Conservation (phyloP, 2,329 filamentous ascomycete genomes). For the Penicillium sp. region DNA sequence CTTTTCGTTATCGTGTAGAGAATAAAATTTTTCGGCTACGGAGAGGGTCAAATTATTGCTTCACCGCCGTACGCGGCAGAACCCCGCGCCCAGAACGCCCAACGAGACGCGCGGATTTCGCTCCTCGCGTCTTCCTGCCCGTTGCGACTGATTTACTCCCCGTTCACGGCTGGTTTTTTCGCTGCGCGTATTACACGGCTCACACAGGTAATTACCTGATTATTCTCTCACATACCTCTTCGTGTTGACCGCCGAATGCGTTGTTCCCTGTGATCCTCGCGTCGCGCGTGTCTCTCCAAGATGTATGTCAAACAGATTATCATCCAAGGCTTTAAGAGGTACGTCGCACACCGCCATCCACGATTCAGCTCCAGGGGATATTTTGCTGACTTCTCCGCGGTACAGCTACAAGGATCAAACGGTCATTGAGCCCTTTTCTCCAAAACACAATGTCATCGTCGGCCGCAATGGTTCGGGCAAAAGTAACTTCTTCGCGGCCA, state of each 20-base stretch:
- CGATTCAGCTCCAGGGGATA: background rate
- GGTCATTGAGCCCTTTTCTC: conserved; percentile 95
- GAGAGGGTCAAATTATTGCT: conserved; percentile 14
- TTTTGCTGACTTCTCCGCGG: background rate
- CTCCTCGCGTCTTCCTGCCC: conserved; percentile 17
- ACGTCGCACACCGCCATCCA: conserved; percentile 23
- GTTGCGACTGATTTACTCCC: conserved; percentile 13
- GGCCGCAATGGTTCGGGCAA: conserved; percentile 99
- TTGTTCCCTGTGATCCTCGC: conserved; percentile 25
- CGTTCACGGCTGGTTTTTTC: conserved; percentile 1
- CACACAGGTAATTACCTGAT: background rate
- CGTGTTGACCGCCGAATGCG: conserved; percentile 29
- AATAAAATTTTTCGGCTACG: conserved; percentile 7
- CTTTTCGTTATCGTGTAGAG: conserved; percentile 2
- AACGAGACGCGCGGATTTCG: conserved; percentile 24
- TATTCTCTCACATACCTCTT: background rate
- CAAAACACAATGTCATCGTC: conserved; percentile 96
- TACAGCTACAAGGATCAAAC: conserved; percentile 97
- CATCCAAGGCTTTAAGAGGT: conserved; percentile 99
- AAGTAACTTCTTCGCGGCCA: conserved; percentile 99
- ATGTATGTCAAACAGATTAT: conserved; percentile 99
- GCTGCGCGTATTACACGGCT: conserved; percentile 1
- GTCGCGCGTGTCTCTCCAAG: conserved; percentile 36
- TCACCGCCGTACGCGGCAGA: conserved; percentile 35
- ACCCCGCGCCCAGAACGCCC: conserved; percentile 27